These are phyloP conservation scores for Calamus simplicifolius DNA, from an alignment of 176 grass and related monocot genomes.

Conservation along the genomic window DNA sequence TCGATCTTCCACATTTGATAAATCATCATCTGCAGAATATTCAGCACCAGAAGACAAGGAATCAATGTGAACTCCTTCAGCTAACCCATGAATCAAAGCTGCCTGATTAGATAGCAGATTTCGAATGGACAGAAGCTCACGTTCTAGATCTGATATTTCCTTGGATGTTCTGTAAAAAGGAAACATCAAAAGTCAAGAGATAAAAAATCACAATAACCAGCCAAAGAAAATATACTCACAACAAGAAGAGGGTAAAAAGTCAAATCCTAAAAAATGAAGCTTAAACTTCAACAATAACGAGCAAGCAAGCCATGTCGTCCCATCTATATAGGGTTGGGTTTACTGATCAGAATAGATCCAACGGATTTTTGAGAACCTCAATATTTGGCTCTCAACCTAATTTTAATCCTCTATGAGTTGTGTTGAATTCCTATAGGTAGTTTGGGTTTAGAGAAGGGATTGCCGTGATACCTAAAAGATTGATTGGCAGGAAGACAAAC, in stretches of 20 bases:
- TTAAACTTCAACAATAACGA: too few species aligned
- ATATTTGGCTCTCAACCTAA: too few species aligned
- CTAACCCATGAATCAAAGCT: slow-evolving; percentile 71
- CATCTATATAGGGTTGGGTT: too few species aligned
- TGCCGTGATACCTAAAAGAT: too few species aligned
- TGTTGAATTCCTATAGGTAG: too few species aligned
- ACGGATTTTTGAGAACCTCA: too few species aligned
- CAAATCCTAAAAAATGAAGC: too few species aligned
- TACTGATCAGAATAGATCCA: too few species aligned
- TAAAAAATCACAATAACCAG: background rate
- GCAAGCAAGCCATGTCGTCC: too few species aligned
- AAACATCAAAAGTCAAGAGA: slow-evolving; percentile 1
- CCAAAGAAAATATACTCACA: slow-evolving; percentile 2
- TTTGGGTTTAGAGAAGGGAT: too few species aligned
- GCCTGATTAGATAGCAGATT: slow-evolving; percentile 78
- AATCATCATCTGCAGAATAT: slow-evolving; percentile 37
- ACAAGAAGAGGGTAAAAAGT: background rate
- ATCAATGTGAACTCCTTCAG: slow-evolving; percentile 82
- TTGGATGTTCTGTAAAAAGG: slow-evolving; percentile 62
- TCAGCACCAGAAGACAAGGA: slow-evolving; percentile 44
- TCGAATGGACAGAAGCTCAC: slow-evolving; percentile 82
- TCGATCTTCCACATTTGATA: slow-evolving; percentile 54
- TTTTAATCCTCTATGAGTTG: too few species aligned
- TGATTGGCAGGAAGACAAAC: too few species aligned
- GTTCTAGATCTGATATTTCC: slow-evolving; percentile 96